Evolutionary conservation across 192 early-diverging fungal species (phyloP).

Genomic region (Coemansia sp.): DNA sequence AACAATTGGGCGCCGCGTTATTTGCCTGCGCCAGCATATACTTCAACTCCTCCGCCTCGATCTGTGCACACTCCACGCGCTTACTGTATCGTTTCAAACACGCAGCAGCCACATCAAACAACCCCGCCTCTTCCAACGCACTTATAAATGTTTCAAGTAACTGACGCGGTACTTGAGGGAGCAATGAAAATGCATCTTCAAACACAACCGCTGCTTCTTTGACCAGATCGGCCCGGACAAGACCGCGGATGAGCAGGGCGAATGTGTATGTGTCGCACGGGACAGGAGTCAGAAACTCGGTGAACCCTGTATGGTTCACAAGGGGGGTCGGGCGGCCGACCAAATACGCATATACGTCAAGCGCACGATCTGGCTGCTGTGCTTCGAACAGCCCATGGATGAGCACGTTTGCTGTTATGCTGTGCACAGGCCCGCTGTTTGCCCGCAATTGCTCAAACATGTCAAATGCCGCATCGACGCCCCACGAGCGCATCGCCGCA

Average conservation of each 20-base stretch:
- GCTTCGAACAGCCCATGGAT: conserved; percentile 25
- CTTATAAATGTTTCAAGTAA: conserved; percentile 31
- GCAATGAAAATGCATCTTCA: conserved; percentile 44
- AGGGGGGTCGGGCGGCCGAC: conserved; percentile 38
- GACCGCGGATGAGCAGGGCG: conserved; percentile 26
- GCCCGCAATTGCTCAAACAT: conserved; percentile 14
- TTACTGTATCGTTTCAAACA: conserved; percentile 20
- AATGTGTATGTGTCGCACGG: conserved; percentile 25
- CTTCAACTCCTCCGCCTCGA: conserved; percentile 26
- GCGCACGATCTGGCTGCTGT: conserved; percentile 9
- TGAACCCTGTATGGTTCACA: conserved; percentile 5
- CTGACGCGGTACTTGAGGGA: conserved; percentile 29
- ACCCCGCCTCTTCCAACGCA: conserved; percentile 20
- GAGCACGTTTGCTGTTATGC: conserved; percentile 23
- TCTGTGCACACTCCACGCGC: conserved; percentile 32
- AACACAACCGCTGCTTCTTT: conserved; percentile 42
- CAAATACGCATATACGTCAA: conserved; percentile 31
- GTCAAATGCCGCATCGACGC: conserved; percentile 6
- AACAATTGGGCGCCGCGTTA: conserved; percentile 5
- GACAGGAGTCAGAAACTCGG: conserved; percentile 13
- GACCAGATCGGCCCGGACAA: conserved; percentile 12
- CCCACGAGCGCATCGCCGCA: conserved; percentile 24
- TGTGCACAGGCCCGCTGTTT: conserved; percentile 12
- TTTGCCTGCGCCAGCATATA: conserved; percentile 21
- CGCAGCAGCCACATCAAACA: conserved; percentile 8